Evolutionary conservation across 176 grass and related monocot species (phyloP).

Genomic region (Triticum urartu): DNA sequence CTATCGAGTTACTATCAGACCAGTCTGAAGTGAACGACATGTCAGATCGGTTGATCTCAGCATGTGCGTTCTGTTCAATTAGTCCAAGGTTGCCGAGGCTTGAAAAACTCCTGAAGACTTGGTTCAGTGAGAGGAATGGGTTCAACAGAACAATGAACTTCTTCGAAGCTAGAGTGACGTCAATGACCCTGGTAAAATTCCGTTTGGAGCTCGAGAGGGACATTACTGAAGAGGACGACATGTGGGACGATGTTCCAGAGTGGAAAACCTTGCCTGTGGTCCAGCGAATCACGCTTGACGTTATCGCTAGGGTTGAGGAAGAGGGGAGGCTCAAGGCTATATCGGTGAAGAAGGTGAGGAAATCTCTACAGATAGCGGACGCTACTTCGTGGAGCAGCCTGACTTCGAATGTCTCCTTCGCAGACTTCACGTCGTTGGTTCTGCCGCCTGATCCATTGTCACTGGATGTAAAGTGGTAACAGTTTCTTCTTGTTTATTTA

Average conservation of each 20-base stretch:
- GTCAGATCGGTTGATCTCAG: slow-evolving; percentile 47
- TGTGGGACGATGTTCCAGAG: slow-evolving; percentile 49
- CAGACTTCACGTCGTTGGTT: slow-evolving; percentile 61
- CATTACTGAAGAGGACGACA: slow-evolving; percentile 46
- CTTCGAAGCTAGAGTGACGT: slow-evolving; percentile 64
- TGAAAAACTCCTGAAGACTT: slow-evolving; percentile 51
- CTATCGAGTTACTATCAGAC: slow-evolving; percentile 53
- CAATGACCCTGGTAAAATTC: slow-evolving; percentile 57
- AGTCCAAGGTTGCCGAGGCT: slow-evolving; percentile 62
- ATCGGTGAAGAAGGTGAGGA: slow-evolving; percentile 62
- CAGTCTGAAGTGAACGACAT: slow-evolving; percentile 42
- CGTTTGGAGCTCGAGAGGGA: slow-evolving; percentile 72
- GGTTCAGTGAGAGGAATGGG: slow-evolving; percentile 39
- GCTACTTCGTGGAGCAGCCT: slow-evolving; percentile 75
- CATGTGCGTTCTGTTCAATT: slow-evolving; percentile 64
- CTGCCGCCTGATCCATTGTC: slow-evolving; percentile 75
- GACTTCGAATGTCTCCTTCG: slow-evolving; percentile 83
- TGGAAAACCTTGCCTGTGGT: slow-evolving; percentile 76
- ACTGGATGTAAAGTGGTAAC: slow-evolving; percentile 87
- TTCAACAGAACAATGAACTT: slow-evolving; percentile 49
- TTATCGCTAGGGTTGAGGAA: slow-evolving; percentile 63
- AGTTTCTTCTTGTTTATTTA: neutral
- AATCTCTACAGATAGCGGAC: slow-evolving; percentile 39
- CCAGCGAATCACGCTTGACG: slow-evolving; percentile 47
- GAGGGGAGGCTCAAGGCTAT: slow-evolving; percentile 58